Percentiles rank a stretch among this genome's conserved stretches.
These are phyloP conservation scores for Dimocarpus longan DNA, from an alignment of 345 rosid species.

Conservation along the genomic window DNA sequence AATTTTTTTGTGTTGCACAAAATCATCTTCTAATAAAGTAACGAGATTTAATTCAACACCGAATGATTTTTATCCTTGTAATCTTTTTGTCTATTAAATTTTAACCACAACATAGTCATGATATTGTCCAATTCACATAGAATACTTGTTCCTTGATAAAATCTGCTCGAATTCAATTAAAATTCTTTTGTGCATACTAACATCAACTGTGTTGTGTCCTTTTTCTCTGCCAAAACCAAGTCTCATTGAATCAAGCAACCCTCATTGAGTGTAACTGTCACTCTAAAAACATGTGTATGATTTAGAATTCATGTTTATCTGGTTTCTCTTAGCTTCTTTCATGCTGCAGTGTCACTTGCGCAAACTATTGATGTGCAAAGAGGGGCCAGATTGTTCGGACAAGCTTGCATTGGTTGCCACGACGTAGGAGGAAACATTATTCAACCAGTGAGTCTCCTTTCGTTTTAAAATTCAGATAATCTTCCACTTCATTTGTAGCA, in stretches of 20 bases:
- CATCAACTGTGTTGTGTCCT: not conserved
- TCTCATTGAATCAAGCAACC: not conserved
- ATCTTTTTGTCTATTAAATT: too few species aligned
- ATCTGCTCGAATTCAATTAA: not conserved
- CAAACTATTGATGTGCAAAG: slow-evolving; percentile 54
- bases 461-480: not conserved
- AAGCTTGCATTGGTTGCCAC: slow-evolving; percentile 88
- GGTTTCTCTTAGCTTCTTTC: slow-evolving; percentile 12
- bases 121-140: too few species aligned
- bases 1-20: too few species aligned
- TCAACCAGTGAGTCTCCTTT: slow-evolving; percentile 62
- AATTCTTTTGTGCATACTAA: not conserved
- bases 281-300: not conserved
- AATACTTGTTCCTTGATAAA: not conserved
- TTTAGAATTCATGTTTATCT: not conserved
- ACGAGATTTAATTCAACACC: too few species aligned
- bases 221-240: too few species aligned
- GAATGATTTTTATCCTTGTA: too few species aligned
- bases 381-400: slow-evolving; percentile 66
- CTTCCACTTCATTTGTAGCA: not conserved
- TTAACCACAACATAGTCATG: too few species aligned
- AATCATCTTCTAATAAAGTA: too few species aligned
- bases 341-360: slow-evolving; percentile 49
- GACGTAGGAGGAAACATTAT: slow-evolving; percentile 86
- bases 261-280: not conserved